phyloP scores from a whole-genome alignment of 2,329 filamentous ascomycete genomes.

The Fusarium sp. region DNA sequence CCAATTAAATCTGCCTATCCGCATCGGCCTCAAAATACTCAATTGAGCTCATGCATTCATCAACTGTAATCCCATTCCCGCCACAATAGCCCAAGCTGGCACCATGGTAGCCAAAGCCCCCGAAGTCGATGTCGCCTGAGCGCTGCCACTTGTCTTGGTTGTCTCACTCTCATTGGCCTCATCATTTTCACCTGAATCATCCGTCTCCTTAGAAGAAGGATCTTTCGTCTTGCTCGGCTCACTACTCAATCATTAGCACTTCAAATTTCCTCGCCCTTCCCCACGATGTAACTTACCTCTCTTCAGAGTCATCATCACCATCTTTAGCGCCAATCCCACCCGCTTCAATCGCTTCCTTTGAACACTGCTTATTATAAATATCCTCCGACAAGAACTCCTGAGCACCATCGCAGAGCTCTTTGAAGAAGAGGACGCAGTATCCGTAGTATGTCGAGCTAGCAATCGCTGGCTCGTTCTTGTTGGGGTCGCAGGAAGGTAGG shows the following conservation, averaged over 20 bases:
- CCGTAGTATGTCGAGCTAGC: not conserved
- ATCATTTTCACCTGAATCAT: not conserved
- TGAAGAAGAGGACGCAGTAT: not conserved
- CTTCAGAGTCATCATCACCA: not conserved
- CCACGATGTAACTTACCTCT: not conserved
- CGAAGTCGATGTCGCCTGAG: not conserved
- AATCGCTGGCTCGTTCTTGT: not conserved
- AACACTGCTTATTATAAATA: not conserved
- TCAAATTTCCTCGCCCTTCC: fast-evolving
- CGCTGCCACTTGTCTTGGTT: not conserved
- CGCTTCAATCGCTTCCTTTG: not conserved
- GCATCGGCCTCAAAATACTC: too few species aligned
- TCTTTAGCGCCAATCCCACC: not conserved
- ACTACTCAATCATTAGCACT: not conserved
- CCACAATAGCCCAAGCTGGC: not conserved
- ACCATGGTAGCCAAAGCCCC: not conserved
- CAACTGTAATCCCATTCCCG: not conserved
- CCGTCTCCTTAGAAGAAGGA: not conserved
- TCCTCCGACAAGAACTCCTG: not conserved
- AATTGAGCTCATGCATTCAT: not conserved
- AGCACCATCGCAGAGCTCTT: not conserved
- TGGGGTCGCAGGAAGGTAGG: not conserved
- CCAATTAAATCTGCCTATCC: too few species aligned
- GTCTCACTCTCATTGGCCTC: not conserved
- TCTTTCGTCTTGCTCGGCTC: not conserved